Conservation (phyloP, 1,139 yeast species). For the Candida sanyaensis region DNA sequence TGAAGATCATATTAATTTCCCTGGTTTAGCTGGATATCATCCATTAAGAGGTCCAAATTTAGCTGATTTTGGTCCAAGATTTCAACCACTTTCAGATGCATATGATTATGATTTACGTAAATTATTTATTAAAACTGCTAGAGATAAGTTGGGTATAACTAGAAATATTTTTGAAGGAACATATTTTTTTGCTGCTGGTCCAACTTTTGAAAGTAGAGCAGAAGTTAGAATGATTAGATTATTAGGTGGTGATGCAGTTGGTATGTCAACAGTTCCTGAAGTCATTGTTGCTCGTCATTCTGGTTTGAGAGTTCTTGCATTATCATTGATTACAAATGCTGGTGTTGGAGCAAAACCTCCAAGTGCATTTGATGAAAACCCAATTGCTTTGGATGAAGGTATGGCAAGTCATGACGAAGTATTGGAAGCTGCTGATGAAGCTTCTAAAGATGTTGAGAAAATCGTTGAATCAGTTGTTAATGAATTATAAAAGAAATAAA, state of each 20-base stretch:
- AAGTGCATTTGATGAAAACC: slow-evolving; percentile 61
- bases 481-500: slow-evolving; percentile 35
- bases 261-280: slow-evolving; percentile 98
- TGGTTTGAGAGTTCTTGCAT: slow-evolving; percentile 77
- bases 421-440: slow-evolving; percentile 75
- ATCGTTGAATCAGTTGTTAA: slow-evolving; percentile 68
- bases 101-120: slow-evolving; percentile 74
- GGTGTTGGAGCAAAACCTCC: slow-evolving; percentile 79
- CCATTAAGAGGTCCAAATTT: slow-evolving; percentile 89
- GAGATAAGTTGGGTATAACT: slow-evolving; percentile 47
- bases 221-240: slow-evolving; percentile 75
- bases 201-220: slow-evolving; percentile 91
- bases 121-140: slow-evolving; percentile 54
- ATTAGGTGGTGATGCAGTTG: slow-evolving; percentile 92
- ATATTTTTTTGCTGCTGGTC: slow-evolving; percentile 86
- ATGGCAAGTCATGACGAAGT: slow-evolving; percentile 93
- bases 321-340: slow-evolving; percentile 83
- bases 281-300: slow-evolving; percentile 90
- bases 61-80: slow-evolving; percentile 79
- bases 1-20: slow-evolving; percentile 84
- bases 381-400: slow-evolving; percentile 62
- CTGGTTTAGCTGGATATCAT: slow-evolving; percentile 87
- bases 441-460: slow-evolving; percentile 75
- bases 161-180: slow-evolving; percentile 84
- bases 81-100: slow-evolving; percentile 86